phyloP scores from a whole-genome alignment of 2,329 filamentous ascomycete species.

The Sporothrix globosa region DNA sequence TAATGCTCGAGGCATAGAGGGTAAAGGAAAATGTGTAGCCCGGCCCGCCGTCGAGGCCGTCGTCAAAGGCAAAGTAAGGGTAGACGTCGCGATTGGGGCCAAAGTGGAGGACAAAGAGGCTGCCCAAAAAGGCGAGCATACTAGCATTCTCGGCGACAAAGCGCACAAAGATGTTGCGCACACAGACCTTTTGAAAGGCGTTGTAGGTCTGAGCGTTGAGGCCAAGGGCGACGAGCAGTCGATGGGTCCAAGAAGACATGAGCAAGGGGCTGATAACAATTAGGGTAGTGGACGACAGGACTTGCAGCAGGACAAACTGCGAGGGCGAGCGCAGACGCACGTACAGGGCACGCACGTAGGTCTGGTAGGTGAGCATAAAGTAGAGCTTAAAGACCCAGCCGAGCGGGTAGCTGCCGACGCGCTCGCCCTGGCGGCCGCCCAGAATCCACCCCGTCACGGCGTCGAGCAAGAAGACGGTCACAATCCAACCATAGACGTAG shows the following conservation, averaged over 20 bases:
- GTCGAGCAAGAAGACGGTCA: constrained; percentile 67
- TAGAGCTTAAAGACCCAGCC: constrained; percentile 72
- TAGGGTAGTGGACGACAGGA: constrained; percentile 64
- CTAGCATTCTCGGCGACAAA: constrained; percentile 68
- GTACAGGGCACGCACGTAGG: constrained; percentile 70
- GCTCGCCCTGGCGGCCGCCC: constrained; percentile 66
- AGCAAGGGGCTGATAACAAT: constrained; percentile 66
- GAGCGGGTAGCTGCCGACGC: constrained; percentile 70
- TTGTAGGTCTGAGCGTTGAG: constrained; percentile 63
- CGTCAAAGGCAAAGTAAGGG: constrained; percentile 69
- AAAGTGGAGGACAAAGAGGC: constrained; percentile 67
- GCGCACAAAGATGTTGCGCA: constrained; percentile 68
- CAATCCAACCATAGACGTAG: constrained; percentile 72
- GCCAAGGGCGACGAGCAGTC: constrained; percentile 55
- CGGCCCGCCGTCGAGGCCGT: constrained; percentile 36
- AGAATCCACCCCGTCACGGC: constrained; percentile 68
- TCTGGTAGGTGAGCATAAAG: constrained; percentile 71
- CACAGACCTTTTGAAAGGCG: constrained; percentile 67
- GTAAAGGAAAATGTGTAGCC: constrained; percentile 65
- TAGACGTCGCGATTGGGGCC: constrained; percentile 69
- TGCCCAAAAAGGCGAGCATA: constrained; percentile 69
- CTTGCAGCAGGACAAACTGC: constrained; percentile 68
- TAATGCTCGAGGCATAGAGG: constrained; percentile 64
- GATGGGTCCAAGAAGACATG: constrained; percentile 64
- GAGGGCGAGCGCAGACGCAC: constrained; percentile 66